Evolutionary conservation across 1,139 yeast species (phyloP).

Genomic region (Suzukiozyma palmioleophila): DNA sequence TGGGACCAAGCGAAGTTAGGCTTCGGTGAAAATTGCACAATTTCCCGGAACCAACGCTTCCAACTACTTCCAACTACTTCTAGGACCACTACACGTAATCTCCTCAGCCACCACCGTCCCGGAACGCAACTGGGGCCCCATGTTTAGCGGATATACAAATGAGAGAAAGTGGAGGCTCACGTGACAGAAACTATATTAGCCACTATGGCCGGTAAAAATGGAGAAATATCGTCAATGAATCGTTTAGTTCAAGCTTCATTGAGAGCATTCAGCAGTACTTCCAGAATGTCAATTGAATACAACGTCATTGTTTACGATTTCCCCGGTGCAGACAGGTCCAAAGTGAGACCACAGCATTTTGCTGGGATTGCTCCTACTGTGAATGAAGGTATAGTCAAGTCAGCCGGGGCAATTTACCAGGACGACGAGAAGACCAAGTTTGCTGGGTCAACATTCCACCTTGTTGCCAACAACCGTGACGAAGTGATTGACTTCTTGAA

Average conservation of each 20-base stretch:
- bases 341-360: constrained; percentile 56
- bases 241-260: background rate
- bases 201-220: no score
- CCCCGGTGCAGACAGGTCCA: constrained; percentile 56
- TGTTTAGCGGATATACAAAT: no score
- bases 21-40: no score
- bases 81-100: no score
- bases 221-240: background rate
- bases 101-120: no score
- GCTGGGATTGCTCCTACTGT: constrained; percentile 49
- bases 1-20: no score
- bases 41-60: no score
- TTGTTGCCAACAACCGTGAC: constrained; percentile 59
- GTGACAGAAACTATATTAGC: no score
- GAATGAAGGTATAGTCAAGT: constrained; percentile 50
- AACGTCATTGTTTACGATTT: constrained; percentile 68
- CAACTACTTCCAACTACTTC: no score
- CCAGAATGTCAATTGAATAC: constrained; percentile 45
- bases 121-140: no score
- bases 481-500: constrained; percentile 62
- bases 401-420: constrained; percentile 62
- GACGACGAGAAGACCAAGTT: constrained; percentile 50
- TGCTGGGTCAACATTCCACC: constrained; percentile 66
- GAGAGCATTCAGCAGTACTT: constrained; percentile 2
- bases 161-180: no score